Base-by-base conservation (phyloP, 1,284 basidiomycete genomes). In the Leccinum angustisporum region DNA sequence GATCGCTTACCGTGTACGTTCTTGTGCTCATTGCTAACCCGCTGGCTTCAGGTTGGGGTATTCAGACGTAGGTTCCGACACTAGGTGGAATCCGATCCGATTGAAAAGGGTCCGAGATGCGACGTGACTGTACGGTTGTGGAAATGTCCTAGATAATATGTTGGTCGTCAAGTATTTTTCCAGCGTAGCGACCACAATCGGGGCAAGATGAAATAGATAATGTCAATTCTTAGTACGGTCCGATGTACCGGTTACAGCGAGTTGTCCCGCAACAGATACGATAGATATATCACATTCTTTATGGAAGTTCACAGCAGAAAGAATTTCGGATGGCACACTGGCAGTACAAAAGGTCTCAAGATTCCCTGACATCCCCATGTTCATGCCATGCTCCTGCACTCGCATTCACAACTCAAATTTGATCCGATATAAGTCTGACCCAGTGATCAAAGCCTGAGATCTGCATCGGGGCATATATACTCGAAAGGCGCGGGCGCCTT, bases 401-500 rank as follows among this genome's bases (percentile, higher is more conserved):
- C 40, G 40, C 40, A 8, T 9, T 58, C 59, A 76, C 48, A 75
- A 34, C 61, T 73, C 75, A 57, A 79, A 62, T 60, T 73, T 78
- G 63, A 79, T 75, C 14, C 75, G 81, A 63, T 77, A 81, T 66
- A 76, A 63, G 68, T 83, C 81, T 6, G 79, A 75, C 33, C 65
- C 72, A 78, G 8, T 73, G 66, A 38, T 76, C 76, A 65, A 74
- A 80, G 21, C n/a, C n/a, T n/a, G n/a, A n/a, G n/a, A 72, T 66
- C 27, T 70, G 68, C 55, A 76, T 65, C 0, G 75, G 76, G 38
- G 2, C 25, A 25, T 25, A 65, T 11, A 11, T 84, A 85, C 62
- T 78, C 25, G 66, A 84, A 82, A 40, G 79, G 76, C 14, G 76
- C 68, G 0, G 82, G 75, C 1, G 70, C 60, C 18, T 73, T 70